These are phyloP conservation scores for Blastomyces emzantsi DNA, from an alignment of 2,329 filamentous ascomycete species.

Conservation along the genomic window DNA sequence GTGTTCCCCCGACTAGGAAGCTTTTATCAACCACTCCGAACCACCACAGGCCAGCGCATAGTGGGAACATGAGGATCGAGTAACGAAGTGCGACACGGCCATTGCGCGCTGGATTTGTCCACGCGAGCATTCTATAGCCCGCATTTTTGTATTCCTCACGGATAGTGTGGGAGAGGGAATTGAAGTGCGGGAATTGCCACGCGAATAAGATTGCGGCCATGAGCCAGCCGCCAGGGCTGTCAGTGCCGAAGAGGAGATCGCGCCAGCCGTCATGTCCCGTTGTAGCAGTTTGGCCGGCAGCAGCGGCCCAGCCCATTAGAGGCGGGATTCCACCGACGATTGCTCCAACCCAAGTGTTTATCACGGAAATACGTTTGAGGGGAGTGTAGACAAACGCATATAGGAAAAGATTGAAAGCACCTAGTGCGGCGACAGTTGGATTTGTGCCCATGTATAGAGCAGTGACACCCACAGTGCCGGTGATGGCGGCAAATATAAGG, in stretches of 20 bases:
- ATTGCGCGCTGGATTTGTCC: slow-evolving; percentile 79
- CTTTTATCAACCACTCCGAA: slow-evolving; percentile 74
- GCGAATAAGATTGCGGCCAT: slow-evolving; percentile 76
- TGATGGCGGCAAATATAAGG: slow-evolving; percentile 65
- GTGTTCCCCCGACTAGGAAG: slow-evolving; percentile 70
- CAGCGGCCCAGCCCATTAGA: slow-evolving; percentile 96
- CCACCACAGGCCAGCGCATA: slow-evolving; percentile 72
- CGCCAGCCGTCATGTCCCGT: slow-evolving; percentile 61
- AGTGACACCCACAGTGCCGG: slow-evolving; percentile 59
- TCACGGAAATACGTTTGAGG: slow-evolving; percentile 71
- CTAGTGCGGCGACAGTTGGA: slow-evolving; percentile 80
- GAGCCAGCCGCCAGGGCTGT: slow-evolving; percentile 74
- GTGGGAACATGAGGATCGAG: slow-evolving; percentile 72
- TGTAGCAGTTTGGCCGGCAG: slow-evolving; percentile 76
- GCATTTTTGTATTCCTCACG: slow-evolving; percentile 74
- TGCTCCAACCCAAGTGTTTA: slow-evolving; percentile 94
- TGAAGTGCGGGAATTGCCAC: slow-evolving; percentile 99
- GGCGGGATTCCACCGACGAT: slow-evolving; percentile 89
- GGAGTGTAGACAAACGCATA: slow-evolving; percentile 93
- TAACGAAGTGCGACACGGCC: slow-evolving; percentile 82
- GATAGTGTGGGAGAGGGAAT: slow-evolving; percentile 81
- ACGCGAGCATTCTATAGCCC: slow-evolving; percentile 65
- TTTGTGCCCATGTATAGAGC: slow-evolving; percentile 86
- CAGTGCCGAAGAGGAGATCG: slow-evolving; percentile 64
- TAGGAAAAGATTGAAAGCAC: slow-evolving; percentile 72